Percentiles rank a stretch among this genome's conserved stretches.
Evolutionary conservation across 768 basidiomycete species (phyloP).

Genomic region (Boletus vinaceobasis): DNA sequence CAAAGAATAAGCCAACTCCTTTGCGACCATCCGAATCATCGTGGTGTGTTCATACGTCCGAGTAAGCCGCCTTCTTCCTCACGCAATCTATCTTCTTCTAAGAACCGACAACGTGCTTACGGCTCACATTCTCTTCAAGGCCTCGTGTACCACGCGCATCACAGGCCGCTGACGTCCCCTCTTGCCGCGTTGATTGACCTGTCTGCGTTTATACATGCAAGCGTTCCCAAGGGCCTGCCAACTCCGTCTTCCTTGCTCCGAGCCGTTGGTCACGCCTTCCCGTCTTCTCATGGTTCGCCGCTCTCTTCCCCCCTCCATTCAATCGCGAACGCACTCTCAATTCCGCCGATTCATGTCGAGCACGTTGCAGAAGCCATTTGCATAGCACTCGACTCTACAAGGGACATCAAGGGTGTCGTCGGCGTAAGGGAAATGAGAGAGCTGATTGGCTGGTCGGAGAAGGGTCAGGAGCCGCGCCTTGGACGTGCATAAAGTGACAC

Average conservation of each 20-base stretch:
- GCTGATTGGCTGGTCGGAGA: constrained; percentile 63
- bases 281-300: constrained; percentile 30
- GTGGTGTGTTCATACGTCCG: constrained; percentile 83
- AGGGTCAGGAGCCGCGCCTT: constrained; percentile 24
- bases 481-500: constrained; percentile 14
- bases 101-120: constrained; percentile 11
- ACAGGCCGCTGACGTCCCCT: constrained; percentile 84
- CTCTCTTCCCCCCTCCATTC: constrained; percentile 53
- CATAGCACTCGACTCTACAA: constrained; percentile 50
- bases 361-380: constrained; percentile 87
- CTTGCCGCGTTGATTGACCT: constrained; percentile 81
- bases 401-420: constrained; percentile 59
- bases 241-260: constrained; percentile 66
- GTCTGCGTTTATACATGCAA: constrained; percentile 68
- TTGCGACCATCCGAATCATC: constrained; percentile 40
- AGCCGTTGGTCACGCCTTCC: constrained; percentile 40
- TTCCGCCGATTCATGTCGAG: constrained; percentile 93
- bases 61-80: constrained; percentile 49
- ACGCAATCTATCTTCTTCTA: constrained; percentile 11
- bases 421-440: constrained; percentile 72
- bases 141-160: constrained; percentile 93
- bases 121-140: constrained; percentile 44
- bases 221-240: constrained; percentile 52
- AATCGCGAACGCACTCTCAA: constrained; percentile 74
- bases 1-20: constrained; percentile 56